Evolutionary conservation across 305 asterid species (phyloP).

Genomic region (Solanum hybrid): DNA sequence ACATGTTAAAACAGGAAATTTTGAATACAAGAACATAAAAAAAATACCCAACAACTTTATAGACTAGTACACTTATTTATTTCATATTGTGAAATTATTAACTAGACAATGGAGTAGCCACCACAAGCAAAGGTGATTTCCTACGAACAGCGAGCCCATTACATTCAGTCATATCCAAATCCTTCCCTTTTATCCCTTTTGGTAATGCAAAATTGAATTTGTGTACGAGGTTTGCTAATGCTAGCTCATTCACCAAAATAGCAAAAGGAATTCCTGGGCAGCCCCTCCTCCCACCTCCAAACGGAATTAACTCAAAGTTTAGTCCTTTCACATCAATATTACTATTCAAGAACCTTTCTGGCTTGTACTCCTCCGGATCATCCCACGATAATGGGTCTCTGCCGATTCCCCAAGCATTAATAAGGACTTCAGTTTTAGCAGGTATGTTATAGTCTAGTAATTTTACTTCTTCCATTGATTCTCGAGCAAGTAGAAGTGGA

Average conservation of each 20-base stretch:
- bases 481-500: conserved; percentile 26
- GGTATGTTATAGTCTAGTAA: conserved; percentile 27
- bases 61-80: not conserved
- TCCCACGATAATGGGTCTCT: conserved; percentile 38
- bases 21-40: not conserved
- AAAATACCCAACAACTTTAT: not conserved
- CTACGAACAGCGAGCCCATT: not conserved
- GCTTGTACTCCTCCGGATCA: conserved; percentile 19
- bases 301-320: conserved; percentile 26
- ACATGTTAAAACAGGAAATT: not conserved
- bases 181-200: not conserved
- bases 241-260: not conserved
- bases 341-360: conserved; percentile 30
- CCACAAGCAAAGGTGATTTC: not conserved
- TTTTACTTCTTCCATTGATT: conserved; percentile 17
- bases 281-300: conserved; percentile 27
- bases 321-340: conserved; percentile 11
- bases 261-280: conserved; percentile 20
- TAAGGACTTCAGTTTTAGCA: conserved; percentile 17
- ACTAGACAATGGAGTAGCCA: not conserved
- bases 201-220: not conserved
- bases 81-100: not conserved
- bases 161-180: not conserved
- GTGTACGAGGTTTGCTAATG: not conserved
- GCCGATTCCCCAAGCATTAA: conserved; percentile 22